Conservation (phyloP, 495 filamentous ascomycete genomes). For the Podospora bellae-mahoneyi region DNA sequence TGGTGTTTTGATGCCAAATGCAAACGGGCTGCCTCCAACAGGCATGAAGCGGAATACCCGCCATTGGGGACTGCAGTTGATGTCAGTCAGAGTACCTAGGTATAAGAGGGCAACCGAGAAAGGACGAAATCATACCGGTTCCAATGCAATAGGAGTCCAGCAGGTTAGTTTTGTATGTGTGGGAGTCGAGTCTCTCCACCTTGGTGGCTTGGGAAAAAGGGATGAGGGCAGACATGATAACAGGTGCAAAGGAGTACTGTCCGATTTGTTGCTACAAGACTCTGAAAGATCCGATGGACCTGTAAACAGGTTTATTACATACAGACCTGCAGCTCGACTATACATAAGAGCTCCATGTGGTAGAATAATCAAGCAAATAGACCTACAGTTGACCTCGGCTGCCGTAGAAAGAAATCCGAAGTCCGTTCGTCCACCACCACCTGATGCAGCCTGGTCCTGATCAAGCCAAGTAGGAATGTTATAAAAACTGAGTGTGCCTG, state of each 20-base stretch:
- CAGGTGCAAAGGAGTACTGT: not conserved
- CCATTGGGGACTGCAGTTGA: slow-evolving; percentile 70
- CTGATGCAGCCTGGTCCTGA: not conserved
- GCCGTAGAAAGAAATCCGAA: not conserved
- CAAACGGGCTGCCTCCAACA: slow-evolving; percentile 57
- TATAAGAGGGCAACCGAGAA: not conserved
- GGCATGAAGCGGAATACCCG: slow-evolving; percentile 64
- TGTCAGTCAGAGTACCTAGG: not conserved
- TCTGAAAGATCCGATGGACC: not conserved
- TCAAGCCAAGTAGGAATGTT: not conserved
- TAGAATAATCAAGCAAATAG: not conserved
- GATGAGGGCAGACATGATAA: slow-evolving; percentile 9
- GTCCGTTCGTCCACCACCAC: not conserved
- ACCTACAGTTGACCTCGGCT: not conserved
- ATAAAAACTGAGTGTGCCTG: not conserved
- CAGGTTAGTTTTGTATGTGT: slow-evolving; percentile 61
- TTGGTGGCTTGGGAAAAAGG: slow-evolving; percentile 38
- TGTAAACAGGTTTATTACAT: not conserved
- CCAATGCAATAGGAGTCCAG: slow-evolving; percentile 67
- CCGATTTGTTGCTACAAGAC: slow-evolving; percentile 9
- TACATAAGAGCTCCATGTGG: not conserved
- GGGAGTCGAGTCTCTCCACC: slow-evolving; percentile 52
- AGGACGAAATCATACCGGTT: slow-evolving; percentile 42
- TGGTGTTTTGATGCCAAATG: slow-evolving; percentile 63
- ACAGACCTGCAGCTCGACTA: not conserved